Percentiles rank a stretch among this genome's conserved stretches.
Conservation (phyloP, 1,284 basidiomycete species). For the Pseudozyma flocculosa region DNA sequence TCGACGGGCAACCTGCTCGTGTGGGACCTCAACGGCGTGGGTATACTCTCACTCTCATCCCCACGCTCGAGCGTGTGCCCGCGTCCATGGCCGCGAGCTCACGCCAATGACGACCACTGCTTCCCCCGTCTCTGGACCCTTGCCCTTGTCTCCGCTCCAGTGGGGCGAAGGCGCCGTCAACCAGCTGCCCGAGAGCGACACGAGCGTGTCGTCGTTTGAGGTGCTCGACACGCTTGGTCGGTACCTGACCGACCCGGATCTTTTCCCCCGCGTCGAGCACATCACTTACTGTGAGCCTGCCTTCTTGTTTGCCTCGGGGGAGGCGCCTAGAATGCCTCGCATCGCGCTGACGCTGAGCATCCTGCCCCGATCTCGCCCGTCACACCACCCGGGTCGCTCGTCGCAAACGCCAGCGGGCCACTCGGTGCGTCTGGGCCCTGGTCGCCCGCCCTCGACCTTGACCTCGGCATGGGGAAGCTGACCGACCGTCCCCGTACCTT, state of each 20-base stretch:
- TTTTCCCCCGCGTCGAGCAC: constrained; percentile 3
- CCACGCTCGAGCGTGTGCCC: neutral
- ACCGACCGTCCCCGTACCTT: no score
- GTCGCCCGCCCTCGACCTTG: no score
- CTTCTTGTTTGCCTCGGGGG: no score
- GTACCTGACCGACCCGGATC: constrained; percentile 5
- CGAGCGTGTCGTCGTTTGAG: constrained; percentile 26
- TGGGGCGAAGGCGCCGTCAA: constrained; percentile 29
- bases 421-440: no score
- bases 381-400: no score
- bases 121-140: neutral
- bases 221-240: constrained; percentile 19
- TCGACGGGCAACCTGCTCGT: constrained; percentile 15
- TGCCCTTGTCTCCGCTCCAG: neutral
- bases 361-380: no score
- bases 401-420: no score
- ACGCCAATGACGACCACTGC: no score
- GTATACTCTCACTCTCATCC: constrained; percentile 1
- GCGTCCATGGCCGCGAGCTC: no score
- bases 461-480: no score
- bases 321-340: no score
- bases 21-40: constrained; percentile 33
- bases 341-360: no score
- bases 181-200: constrained; percentile 11
- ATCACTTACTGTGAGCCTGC: constrained; percentile 25